Base-by-base conservation (phyloP, 2,329 filamentous ascomycete species). In the Remersonia thermophila region DNA sequence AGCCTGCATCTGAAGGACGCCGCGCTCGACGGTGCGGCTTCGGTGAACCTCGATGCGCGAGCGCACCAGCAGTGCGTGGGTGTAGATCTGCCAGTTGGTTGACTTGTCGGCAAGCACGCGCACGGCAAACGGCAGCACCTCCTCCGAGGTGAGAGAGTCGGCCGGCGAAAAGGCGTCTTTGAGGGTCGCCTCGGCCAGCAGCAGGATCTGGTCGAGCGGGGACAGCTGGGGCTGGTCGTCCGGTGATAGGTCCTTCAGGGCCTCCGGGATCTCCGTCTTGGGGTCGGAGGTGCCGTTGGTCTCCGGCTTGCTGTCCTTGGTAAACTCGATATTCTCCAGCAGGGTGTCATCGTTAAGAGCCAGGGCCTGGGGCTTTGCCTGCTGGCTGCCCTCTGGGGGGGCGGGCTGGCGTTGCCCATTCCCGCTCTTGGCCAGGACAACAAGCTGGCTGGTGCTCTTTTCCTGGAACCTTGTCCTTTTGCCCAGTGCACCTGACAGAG, bases 71-170 rank as follows among this genome's bases (percentile, higher is more conserved):
- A 98, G 66, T 0, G 86, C 91, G 54, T 96, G 87, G 0, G 91
- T 95, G 55, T 96, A 96, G 25, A 95, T 80, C 56, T 96, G 91
- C 91, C 91, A 98, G 57, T 96, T 98, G 1, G 85, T 89, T 31
- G 82, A 82, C 47, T 89, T 87, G 42, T 91, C 86, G 7, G 82
- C 73, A 2, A 98, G 68, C 0, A 96, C 91, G 28, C 91, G 76
- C 2, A 79, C 80, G 1, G 91, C 91, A 54, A 89, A 98, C 0
- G 91, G 91, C 1, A 93, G 60, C 4, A 93, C 89, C 54, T 96
- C 85, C 59, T 96, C 87, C n/a, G 86, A 72, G 0, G 87, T 96
- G 1, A 98, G 65, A 0, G 83, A 80, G 54, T 96, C 81, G 1
- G 77, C 68, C 0, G 91, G 86, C 0, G 86, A 80, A 44, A 78